These are phyloP conservation scores for Leptomonas pyrrhocoris DNA, from an alignment of 208 protist species.

Conservation along the genomic window DNA sequence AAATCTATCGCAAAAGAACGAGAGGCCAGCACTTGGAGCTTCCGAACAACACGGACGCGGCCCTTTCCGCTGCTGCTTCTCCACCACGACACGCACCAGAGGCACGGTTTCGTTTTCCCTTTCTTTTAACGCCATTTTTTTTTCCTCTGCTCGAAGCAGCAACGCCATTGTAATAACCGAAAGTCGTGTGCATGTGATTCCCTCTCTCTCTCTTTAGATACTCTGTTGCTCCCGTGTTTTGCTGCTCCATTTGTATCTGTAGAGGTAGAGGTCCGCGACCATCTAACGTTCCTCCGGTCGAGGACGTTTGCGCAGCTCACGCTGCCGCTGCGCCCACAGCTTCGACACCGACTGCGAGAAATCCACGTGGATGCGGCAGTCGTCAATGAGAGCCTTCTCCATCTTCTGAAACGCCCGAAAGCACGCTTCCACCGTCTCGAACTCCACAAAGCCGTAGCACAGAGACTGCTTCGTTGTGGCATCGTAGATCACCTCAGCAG, in stretches of 20 bases:
- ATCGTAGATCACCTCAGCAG: slow-evolving; percentile 83
- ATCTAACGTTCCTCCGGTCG: slow-evolving; percentile 10
- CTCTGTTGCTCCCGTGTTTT: not conserved
- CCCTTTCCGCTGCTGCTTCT: no score
- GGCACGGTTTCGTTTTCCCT: no score
- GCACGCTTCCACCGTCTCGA: slow-evolving; percentile 90
- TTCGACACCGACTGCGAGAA: slow-evolving; percentile 97
- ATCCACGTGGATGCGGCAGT: slow-evolving; percentile 98
- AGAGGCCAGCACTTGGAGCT: no score
- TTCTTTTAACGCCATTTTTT: no score
- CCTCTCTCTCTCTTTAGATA: not conserved
- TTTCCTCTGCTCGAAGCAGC: no score
- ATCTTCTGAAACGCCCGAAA: slow-evolving; percentile 96
- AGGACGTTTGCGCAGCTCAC: slow-evolving; percentile 50
- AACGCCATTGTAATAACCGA: no score
- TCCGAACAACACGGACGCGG: no score
- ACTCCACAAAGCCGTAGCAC: slow-evolving; percentile 99
- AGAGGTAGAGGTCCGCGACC: no score
- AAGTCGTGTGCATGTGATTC: no score
- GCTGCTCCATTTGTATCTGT: no score
- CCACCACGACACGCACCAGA: no score
- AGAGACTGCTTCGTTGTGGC: slow-evolving; percentile 79
- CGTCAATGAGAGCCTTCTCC: slow-evolving; percentile 98
- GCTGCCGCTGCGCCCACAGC: slow-evolving; percentile 72
- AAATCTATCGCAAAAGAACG: no score